A percentile compares a stretch with the other conserved stretches of the same genome.
These are phyloP conservation scores for Xylariaceae sp. DNA, from an alignment of 2,329 filamentous ascomycete species.

Conservation along the genomic window DNA sequence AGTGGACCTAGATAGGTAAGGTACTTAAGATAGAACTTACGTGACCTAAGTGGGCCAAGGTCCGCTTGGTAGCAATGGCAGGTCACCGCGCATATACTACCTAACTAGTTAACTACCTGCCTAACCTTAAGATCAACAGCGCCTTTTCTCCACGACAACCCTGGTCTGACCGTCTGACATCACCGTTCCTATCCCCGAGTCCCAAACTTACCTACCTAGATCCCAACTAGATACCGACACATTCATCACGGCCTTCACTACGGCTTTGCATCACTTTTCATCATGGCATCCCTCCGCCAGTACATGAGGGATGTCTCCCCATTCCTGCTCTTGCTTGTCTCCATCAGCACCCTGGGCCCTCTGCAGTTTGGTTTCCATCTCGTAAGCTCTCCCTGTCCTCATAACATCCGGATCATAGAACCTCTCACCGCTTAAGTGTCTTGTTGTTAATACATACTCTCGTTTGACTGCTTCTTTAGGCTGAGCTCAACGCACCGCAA, in stretches of 20 bases:
- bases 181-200: background rate
- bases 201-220: too few species aligned
- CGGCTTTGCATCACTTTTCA: background rate
- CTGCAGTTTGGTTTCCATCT: constrained; percentile 94
- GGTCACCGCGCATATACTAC: too few species aligned
- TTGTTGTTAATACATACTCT: constrained; percentile 7
- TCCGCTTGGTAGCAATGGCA: too few species aligned
- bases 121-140: too few species aligned
- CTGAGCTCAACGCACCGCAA: constrained; percentile 92
- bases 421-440: constrained; percentile 3
- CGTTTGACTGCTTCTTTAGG: constrained; percentile 43
- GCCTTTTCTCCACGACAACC: too few species aligned
- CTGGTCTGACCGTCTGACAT: background rate
- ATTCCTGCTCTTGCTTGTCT: constrained; percentile 72
- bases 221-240: too few species aligned
- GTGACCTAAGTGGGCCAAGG: too few species aligned
- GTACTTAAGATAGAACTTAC: too few species aligned
- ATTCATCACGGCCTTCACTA: background rate
- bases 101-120: too few species aligned
- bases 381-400: constrained; percentile 42
- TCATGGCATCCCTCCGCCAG: constrained; percentile 28
- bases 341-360: constrained; percentile 75
- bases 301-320: constrained; percentile 53
- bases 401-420: background rate
- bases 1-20: too few species aligned